Evolutionary conservation across 2,329 filamentous ascomycete genomes (phyloP), one percentile per base, ranked within the genome.

Genomic region (Talaromyces sp.): DNA sequence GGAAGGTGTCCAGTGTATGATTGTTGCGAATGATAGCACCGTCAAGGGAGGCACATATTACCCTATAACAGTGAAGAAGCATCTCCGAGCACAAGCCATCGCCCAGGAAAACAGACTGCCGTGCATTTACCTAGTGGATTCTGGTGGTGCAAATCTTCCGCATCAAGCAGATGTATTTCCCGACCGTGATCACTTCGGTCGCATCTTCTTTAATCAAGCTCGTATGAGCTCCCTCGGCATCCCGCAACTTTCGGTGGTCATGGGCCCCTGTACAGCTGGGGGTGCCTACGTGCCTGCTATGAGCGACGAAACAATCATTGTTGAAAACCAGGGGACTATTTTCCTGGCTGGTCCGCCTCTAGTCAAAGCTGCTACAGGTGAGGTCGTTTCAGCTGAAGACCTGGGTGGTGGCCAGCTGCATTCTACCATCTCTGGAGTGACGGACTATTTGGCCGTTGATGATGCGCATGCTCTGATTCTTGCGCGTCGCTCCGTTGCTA

Each of bases 11-110:
- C 88, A 86, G 36, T 97, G 93, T 72, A 88, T 97, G 77, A 89
- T 97, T 64, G 89, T 97, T 45, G 92, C 91, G 52, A 97, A 97
- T 70, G 93, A 97, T 71, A 95, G 90, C 77, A 97, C 93, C 16
- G 93, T 97, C 67, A 99, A 97, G 77, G 93, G 93, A 47, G 93
- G 93, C 20, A 96, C 93, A 1, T 99, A 99, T 76, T 97, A 93
- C 69, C 93, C 93, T 1, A 91, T 97, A 64, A 99, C 93, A 0
- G 90, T 97, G 54, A 97, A 97, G 79, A 99, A 99, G 80, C 94
- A 97, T 73, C 80, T 97, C 14, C 85, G 93, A 57, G 93, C 93
- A 4, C 94, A 99, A 73, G 86, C 89, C 24, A 89, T 97, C 58
- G 93, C 93, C 0, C 85, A 90, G 60, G 90, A 97, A 71, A 97